These are phyloP conservation scores for Fomitopsis betulina DNA, from an alignment of 1,284 basidiomycete species.

Conservation along the genomic window DNA sequence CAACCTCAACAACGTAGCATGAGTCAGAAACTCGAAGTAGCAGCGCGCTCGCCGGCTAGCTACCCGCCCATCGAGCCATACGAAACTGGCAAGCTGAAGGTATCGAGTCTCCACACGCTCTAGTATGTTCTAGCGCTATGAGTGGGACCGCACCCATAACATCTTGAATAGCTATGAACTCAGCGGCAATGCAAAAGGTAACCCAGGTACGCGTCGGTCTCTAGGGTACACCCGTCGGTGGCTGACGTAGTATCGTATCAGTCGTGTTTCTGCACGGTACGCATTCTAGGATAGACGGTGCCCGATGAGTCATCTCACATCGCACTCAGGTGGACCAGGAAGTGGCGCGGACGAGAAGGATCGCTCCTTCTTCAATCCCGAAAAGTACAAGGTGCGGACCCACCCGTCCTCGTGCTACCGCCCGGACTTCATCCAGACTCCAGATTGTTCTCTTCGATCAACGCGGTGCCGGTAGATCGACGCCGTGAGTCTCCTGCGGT, in stretches of 20 bases:
- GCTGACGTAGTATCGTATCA: conserved; percentile 22
- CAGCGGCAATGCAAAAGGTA: conserved; percentile 71
- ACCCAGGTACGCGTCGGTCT: conserved; percentile 50
- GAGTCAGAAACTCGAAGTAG: neutral
- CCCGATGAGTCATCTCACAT: neutral
- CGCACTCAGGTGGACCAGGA: conserved; percentile 62
- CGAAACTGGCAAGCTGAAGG: conserved; percentile 62
- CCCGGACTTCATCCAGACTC: neutral
- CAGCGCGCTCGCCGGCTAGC: conserved; percentile 11
- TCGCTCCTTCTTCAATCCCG: conserved; percentile 78
- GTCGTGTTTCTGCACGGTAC: conserved; percentile 82
- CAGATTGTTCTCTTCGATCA: conserved; percentile 83
- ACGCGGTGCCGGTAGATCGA: conserved; percentile 82
- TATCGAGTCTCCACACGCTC: conserved; percentile 72
- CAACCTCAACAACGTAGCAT: neutral
- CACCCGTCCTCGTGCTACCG: neutral
- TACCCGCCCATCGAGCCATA: conserved; percentile 47
- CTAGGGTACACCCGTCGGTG: neutral
- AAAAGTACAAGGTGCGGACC: conserved; percentile 66
- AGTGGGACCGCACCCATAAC: neutral
- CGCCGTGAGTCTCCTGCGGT: conserved; percentile 48
- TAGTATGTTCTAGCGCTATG: conserved; percentile 48
- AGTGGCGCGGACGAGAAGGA: conserved; percentile 64
- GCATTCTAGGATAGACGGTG: conserved; percentile 1
- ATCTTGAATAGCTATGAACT: conserved; percentile 65